Conservation (phyloP, 176 grass and related monocot species). For the Zea mays region DNA sequence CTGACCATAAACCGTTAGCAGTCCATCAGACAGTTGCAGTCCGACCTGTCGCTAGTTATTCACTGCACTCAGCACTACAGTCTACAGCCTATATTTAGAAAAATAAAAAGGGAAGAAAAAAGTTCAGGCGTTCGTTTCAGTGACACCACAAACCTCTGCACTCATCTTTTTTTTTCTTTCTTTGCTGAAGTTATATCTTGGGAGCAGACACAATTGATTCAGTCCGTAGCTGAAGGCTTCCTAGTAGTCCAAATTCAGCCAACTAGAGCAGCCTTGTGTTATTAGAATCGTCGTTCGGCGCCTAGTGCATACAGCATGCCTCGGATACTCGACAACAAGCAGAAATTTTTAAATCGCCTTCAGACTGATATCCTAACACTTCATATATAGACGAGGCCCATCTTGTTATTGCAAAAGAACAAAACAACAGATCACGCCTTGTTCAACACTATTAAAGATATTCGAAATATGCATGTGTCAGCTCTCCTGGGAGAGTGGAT, state of each 20-base stretch:
- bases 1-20: not conserved
- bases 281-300: not conserved
- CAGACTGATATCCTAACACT: constrained; percentile 6
- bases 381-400: not conserved
- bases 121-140: not conserved
- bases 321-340: constrained; percentile 16
- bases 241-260: not conserved
- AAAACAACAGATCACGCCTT: constrained; percentile 2
- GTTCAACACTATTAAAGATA: not conserved
- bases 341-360: not conserved
- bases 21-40: not conserved
- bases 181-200: not conserved
- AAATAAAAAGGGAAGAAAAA: not conserved
- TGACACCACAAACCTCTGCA: not conserved
- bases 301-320: not conserved
- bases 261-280: not conserved
- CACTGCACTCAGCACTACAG: not conserved
- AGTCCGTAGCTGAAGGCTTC: not conserved
- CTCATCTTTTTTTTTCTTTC: not conserved
- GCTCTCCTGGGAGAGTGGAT: too few species aligned
- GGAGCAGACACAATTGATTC: not conserved
- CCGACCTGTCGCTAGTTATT: not conserved
- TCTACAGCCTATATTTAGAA: not conserved
- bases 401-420: constrained; percentile 25
- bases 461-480: not conserved